These are phyloP conservation scores for Phytophthora agathidicida DNA, from an alignment of 352 stramenopile genomes.

Conservation along the genomic window DNA sequence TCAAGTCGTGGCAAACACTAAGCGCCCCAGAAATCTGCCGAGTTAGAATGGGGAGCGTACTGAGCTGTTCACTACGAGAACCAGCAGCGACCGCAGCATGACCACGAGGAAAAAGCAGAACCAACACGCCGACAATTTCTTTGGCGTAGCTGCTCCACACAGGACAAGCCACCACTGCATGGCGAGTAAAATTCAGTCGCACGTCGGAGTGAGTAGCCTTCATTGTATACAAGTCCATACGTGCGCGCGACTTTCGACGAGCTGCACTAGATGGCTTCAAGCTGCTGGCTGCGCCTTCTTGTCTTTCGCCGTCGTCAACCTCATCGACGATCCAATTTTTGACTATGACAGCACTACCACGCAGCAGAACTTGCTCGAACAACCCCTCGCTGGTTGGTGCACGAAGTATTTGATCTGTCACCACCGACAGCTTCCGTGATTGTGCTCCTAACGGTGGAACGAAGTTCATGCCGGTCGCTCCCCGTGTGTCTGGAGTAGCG, in stretches of 20 bases:
- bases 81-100: slow-evolving; percentile 24
- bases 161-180: slow-evolving; percentile 68
- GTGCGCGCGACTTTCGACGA: slow-evolving; percentile 1
- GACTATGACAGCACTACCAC: slow-evolving; percentile 52
- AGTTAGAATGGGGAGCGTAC: slow-evolving; percentile 64
- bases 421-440: slow-evolving; percentile 59
- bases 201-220: slow-evolving; percentile 47
- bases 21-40: slow-evolving; percentile 74
- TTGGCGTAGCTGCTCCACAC: slow-evolving; percentile 69
- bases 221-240: slow-evolving; percentile 41
- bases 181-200: slow-evolving; percentile 57
- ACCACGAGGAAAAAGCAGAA: slow-evolving; percentile 60
- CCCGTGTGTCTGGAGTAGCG: background rate
- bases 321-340: slow-evolving; percentile 54
- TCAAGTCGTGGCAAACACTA: slow-evolving; percentile 71
- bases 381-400: slow-evolving; percentile 57
- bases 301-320: slow-evolving; percentile 11
- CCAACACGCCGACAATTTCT: slow-evolving; percentile 71
- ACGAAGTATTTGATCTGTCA: slow-evolving; percentile 62
- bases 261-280: slow-evolving; percentile 9
- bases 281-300: background rate
- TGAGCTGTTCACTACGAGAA: slow-evolving; percentile 45
- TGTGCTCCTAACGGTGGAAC: slow-evolving; percentile 43
- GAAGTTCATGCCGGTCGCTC: slow-evolving; percentile 26
- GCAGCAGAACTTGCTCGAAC: slow-evolving; percentile 62